These are phyloP conservation scores for Diaporthe vexans DNA, from an alignment of 2,329 filamentous ascomycete species.

Conservation along the genomic window DNA sequence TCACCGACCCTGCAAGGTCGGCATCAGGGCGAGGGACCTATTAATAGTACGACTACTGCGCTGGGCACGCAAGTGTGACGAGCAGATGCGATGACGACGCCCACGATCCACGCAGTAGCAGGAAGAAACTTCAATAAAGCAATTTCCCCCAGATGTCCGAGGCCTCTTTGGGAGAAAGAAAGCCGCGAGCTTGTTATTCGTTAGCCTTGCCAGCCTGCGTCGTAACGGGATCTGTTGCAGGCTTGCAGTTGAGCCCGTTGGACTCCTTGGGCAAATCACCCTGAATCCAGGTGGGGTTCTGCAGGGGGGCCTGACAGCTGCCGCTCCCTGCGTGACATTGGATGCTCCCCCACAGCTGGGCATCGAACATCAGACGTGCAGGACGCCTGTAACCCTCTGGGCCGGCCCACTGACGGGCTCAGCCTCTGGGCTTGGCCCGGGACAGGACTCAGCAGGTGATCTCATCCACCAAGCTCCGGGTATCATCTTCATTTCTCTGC, in stretches of 20 bases:
- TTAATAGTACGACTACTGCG: background rate
- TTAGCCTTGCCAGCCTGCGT: background rate
- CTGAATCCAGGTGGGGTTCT: background rate
- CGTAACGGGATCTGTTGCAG: background rate
- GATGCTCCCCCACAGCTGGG: conserved; percentile 25
- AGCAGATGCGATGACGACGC: background rate
- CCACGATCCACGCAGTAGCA: background rate
- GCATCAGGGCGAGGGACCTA: background rate
- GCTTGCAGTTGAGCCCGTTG: background rate
- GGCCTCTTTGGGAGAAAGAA: background rate
- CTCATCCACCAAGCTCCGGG: conserved; percentile 30
- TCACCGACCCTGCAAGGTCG: background rate
- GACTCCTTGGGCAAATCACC: conserved; percentile 2
- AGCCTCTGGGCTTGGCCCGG: conserved; percentile 27
- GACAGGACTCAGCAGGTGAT: conserved; percentile 22
- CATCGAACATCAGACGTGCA: conserved; percentile 31
- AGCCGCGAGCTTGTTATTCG: conserved; percentile 11
- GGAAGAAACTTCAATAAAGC: conserved; percentile 23
- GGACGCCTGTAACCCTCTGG: conserved; percentile 20
- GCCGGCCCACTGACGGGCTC: conserved; percentile 31
- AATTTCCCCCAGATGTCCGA: conserved; percentile 1
- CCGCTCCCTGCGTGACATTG: conserved; percentile 1
- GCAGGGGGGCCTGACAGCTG: background rate
- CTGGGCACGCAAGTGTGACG: background rate
- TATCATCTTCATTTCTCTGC: conserved; percentile 34